Percentiles rank a stretch among this genome's conserved stretches.
Evolutionary conservation across 306 rosid genomes (phyloP).

Genomic region (Vigna angularis): DNA sequence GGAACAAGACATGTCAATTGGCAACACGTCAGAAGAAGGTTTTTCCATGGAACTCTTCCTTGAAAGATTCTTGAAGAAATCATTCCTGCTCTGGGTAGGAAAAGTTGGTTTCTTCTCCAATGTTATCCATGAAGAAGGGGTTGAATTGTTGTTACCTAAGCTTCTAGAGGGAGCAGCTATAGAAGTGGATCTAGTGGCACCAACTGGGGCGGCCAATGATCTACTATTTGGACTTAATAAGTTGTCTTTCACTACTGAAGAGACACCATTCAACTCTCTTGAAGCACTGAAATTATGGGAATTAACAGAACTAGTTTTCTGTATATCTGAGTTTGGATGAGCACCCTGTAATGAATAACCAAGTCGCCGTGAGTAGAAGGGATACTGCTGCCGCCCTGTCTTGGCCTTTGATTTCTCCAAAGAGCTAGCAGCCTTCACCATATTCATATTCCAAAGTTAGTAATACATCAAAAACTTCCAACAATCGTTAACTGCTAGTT

Average conservation of each 20-base stretch:
- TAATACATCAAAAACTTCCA: not conserved
- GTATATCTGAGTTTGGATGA: slow-evolving; percentile 33
- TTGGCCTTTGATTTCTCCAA: slow-evolving; percentile 47
- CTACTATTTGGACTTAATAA: slow-evolving; percentile 37
- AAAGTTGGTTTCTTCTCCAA: slow-evolving; percentile 44
- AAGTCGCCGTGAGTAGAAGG: slow-evolving; percentile 26
- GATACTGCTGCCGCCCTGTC: slow-evolving; percentile 42
- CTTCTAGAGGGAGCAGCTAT: slow-evolving; percentile 27
- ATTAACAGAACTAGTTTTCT: slow-evolving; percentile 31
- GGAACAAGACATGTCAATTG: not conserved
- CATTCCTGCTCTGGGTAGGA: slow-evolving; percentile 51
- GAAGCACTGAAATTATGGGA: slow-evolving; percentile 34
- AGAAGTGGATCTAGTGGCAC: slow-evolving; percentile 34
- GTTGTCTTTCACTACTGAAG: slow-evolving; percentile 40
- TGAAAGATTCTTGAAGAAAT: slow-evolving; percentile 49
- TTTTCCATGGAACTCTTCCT: slow-evolving; percentile 41
- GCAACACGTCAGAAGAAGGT: slow-evolving; percentile 27
- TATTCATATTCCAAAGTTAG: not conserved
- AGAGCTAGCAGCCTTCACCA: slow-evolving; percentile 42
- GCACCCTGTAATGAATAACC: slow-evolving; percentile 31
- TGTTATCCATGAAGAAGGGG: slow-evolving; percentile 36
- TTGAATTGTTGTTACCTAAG: slow-evolving; percentile 36
- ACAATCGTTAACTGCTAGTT: slow-evolving; percentile 22
- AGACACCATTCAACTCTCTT: slow-evolving; percentile 41
- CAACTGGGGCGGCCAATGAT: slow-evolving; percentile 27